Base-by-base conservation (phyloP, 495 filamentous ascomycete species). In the Darksidea phi region DNA sequence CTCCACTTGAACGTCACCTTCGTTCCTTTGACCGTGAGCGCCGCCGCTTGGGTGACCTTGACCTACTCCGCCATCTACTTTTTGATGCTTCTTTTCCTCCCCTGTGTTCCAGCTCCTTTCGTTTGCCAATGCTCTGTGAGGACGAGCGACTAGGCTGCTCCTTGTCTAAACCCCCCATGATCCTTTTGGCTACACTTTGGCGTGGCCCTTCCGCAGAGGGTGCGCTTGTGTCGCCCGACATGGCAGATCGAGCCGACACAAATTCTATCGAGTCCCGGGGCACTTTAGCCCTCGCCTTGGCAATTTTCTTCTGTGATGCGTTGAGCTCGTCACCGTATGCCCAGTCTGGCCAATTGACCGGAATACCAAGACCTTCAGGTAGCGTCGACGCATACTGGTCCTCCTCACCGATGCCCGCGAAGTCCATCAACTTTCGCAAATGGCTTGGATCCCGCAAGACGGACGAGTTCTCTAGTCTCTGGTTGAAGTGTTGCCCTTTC, bases 401-500 rank as follows among this genome's bases (percentile, higher is more conserved):
- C 36, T 75, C 70, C 46, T 82, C 78, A 57, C 81, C 78, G 43
- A 97, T 79, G 3, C 88, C 91, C 5, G 87, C 87, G 76, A 94
- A 96, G 6, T 78, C 79, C 75, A 91, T 84, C 70, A 97, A 79
- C 64, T 93, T 93, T 38, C 84, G 81, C 59, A 89, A 75, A 17
- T 96, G 75, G 28, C 82, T 87, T 21, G 94, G 94, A 69, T 97
- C 96, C 50, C 84, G 85, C 38, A 96, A 75, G 0, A 88, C 85
- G 0, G 83, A 76, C 1, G 87, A 88, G 41, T 76, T 77, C 20
- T 86, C 83, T 0, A 97, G 78, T 51, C 89, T 88, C 59, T 86
- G 79, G 72, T 98, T 97, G 79, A 98, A 97, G 75, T 98, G 95
- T 28, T 90, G 77, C 2, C 89, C 89, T 64, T 89, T 84, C 52